Conservation (phyloP, 2,329 filamentous ascomycete species). For the Fusarium sp. region DNA sequence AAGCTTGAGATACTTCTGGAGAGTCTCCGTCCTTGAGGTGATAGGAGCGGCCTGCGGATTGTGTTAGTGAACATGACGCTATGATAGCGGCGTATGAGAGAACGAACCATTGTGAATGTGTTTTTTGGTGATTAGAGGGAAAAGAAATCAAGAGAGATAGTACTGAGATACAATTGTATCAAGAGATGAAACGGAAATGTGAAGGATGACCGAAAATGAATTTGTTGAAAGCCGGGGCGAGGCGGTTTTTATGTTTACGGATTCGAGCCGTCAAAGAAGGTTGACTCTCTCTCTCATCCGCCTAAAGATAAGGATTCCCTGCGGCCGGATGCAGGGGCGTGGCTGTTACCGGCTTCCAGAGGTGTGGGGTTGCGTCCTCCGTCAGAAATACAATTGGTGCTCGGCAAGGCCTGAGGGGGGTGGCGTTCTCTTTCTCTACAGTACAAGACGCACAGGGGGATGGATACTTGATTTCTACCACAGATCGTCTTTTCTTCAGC, state of each 20-base stretch:
- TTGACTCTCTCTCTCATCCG: constrained; percentile 33
- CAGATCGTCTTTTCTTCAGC: constrained; percentile 6
- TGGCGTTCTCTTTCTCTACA: constrained; percentile 8
- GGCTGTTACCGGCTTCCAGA: constrained; percentile 43
- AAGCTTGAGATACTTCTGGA: constrained; percentile 91
- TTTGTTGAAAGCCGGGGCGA: constrained; percentile 36
- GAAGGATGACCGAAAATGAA: constrained; percentile 40
- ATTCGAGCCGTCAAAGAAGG: constrained; percentile 36
- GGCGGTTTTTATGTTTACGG: constrained; percentile 47
- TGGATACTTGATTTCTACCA: constrained; percentile 30
- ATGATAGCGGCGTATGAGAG: not conserved
- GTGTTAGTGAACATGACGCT: constrained; percentile 31
- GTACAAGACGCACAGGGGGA: constrained; percentile 15
- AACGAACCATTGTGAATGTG: constrained; percentile 41
- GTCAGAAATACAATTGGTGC: constrained; percentile 36
- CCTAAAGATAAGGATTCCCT: constrained; percentile 45
- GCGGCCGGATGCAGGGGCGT: constrained; percentile 48
- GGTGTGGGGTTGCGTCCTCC: constrained; percentile 24
- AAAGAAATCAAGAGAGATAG: constrained; percentile 7
- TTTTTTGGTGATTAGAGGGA: constrained; percentile 3
- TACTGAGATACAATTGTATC: constrained; percentile 40
- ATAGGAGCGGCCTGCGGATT: constrained; percentile 27
- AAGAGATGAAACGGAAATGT: constrained; percentile 36
- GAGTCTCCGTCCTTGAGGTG: constrained; percentile 54
- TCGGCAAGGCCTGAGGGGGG: constrained; percentile 26